Evolutionary conservation across 2,329 filamentous ascomycete genomes (phyloP).

Genomic region (Phaeosphaeria sp.): DNA sequence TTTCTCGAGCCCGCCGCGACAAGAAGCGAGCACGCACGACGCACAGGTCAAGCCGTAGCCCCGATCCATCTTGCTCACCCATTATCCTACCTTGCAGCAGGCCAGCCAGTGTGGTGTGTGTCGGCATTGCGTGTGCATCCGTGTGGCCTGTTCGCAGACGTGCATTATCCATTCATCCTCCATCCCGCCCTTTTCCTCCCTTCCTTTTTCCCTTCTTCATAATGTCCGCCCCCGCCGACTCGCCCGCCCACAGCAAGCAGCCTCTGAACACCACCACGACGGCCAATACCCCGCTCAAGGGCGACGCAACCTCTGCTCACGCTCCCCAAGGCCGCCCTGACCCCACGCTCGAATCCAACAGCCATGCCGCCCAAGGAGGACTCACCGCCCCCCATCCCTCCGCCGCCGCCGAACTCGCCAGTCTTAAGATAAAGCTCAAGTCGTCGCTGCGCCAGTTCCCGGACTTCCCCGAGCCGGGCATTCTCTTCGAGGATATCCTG

Average conservation of each 20-base stretch:
- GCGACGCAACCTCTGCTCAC: constrained; percentile 40
- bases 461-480: constrained; percentile 90
- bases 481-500: constrained; percentile 97
- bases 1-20: neutral
- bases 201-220: constrained; percentile 26
- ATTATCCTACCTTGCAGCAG: neutral
- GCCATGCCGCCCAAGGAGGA: constrained; percentile 56
- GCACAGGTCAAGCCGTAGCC: constrained; percentile 3
- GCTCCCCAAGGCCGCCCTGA: constrained; percentile 41
- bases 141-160: constrained; percentile 17
- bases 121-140: neutral
- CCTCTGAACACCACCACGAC: constrained; percentile 27
- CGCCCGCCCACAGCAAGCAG: constrained; percentile 23
- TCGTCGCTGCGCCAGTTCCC: constrained; percentile 81
- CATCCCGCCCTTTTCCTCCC: constrained; percentile 6
- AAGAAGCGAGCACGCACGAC: neutral
- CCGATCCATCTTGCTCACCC: neutral
- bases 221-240: constrained; percentile 40
- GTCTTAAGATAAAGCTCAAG: constrained; percentile 72
- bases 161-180: constrained; percentile 15
- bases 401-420: constrained; percentile 58
- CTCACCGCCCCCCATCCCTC: constrained; percentile 57
- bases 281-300: constrained; percentile 24
- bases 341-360: constrained; percentile 43
- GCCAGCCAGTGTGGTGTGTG: neutral